Evolutionary conservation across 164 flowering plant genomes (phyloP).

Genomic region (Nymphaea thermarum): DNA sequence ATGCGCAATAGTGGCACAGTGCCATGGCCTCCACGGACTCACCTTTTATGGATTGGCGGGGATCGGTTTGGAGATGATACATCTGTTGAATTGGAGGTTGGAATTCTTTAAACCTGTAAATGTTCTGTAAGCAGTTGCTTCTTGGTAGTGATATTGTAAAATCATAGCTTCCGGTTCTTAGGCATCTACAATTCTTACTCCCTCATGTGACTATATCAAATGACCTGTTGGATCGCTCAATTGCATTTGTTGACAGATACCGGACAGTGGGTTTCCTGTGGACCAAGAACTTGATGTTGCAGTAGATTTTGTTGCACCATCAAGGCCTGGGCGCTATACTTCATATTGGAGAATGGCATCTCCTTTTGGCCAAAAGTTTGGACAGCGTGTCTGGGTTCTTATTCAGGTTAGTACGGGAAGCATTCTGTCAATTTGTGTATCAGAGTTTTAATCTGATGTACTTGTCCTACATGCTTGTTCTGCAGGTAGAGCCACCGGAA

Average conservation of each 20-base stretch:
- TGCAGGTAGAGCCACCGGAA: constrained; percentile 32
- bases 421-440: not conserved
- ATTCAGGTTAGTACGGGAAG: constrained; percentile 40
- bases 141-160: not conserved
- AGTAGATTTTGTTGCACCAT: constrained; percentile 72
- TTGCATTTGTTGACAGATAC: constrained; percentile 28
- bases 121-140: not conserved
- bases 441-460: not conserved
- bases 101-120: not conserved
- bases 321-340: constrained; percentile 59
- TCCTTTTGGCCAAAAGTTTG: constrained; percentile 58
- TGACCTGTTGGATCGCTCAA: not conserved
- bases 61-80: constrained; percentile 24
- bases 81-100: constrained; percentile 48
- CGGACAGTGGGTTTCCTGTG: constrained; percentile 30
- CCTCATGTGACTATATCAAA: no score
- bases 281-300: constrained; percentile 54
- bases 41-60: constrained; percentile 78
- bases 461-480: not conserved
- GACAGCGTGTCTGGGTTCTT: constrained; percentile 89
- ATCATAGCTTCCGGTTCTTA: not conserved
- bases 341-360: constrained; percentile 86
- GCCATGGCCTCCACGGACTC: constrained; percentile 53
- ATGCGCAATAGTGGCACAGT: constrained; percentile 65
- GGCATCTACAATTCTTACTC: no score